These are phyloP conservation scores for Capsicum baccatum DNA, from an alignment of 257 asterid genomes.

Conservation along the genomic window DNA sequence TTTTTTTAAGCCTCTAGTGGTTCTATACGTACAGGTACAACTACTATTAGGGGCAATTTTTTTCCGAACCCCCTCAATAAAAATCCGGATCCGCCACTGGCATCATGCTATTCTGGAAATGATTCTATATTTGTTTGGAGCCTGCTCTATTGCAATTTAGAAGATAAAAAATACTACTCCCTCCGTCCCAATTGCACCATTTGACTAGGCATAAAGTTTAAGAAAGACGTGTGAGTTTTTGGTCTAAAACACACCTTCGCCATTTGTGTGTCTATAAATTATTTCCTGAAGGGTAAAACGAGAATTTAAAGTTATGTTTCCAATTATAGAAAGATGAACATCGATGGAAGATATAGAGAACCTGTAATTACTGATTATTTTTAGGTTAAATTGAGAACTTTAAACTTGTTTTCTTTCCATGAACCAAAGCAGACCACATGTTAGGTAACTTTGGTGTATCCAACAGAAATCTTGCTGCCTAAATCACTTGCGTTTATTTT, in stretches of 20 bases:
- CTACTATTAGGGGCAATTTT: too few relatives aligned
- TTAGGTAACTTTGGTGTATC: slow-evolving; percentile 9
- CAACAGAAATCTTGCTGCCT: not conserved
- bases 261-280: too few relatives aligned
- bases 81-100: too few relatives aligned
- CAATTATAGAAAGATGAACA: not conserved
- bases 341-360: not conserved
- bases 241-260: too few relatives aligned
- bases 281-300: too few relatives aligned
- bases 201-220: too few relatives aligned
- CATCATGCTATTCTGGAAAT: not conserved
- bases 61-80: too few relatives aligned
- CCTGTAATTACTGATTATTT: not conserved
- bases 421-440: not conserved
- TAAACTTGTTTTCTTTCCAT: not conserved
- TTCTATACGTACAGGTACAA: too few relatives aligned
- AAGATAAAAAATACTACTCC: not conserved
- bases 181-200: too few relatives aligned
- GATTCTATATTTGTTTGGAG: slow-evolving; percentile 6
- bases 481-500: not conserved
- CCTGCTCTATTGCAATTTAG: slow-evolving; percentile 17
- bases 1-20: too few relatives aligned
- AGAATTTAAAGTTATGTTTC: too few relatives aligned
- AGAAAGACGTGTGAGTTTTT: too few relatives aligned
- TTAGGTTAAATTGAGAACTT: not conserved